A percentile compares a stretch with the other conserved stretches of the same genome.
phyloP scores from a whole-genome alignment of 257 asterid species.

The Salvia miltiorrhiza region DNA sequence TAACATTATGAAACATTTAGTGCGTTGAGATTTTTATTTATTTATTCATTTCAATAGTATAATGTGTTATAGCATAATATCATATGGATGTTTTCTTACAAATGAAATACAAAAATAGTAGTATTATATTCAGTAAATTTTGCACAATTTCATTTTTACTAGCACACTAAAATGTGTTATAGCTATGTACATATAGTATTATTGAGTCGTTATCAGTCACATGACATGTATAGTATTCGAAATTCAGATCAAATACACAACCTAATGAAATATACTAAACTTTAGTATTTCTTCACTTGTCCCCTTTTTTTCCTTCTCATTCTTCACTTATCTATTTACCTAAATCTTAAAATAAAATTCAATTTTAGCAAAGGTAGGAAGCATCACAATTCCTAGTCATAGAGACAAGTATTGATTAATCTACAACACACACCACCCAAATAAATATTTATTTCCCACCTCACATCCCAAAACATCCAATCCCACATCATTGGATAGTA shows the following conservation, averaged over 20 bases:
- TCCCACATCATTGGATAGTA: constrained; percentile 44
- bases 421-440: background rate
- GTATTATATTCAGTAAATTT: too few relatives aligned
- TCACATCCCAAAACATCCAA: constrained; percentile 18
- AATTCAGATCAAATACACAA: background rate
- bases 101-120: background rate
- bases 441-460: constrained; percentile 19
- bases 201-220: too few relatives aligned
- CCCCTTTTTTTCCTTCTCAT: too few relatives aligned
- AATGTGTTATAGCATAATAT: background rate
- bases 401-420: background rate
- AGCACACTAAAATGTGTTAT: background rate
- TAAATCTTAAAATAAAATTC: too few relatives aligned
- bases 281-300: too few relatives aligned
- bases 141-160: too few relatives aligned
- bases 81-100: background rate
- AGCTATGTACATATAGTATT: background rate
- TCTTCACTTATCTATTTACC: too few relatives aligned
- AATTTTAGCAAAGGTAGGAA: too few relatives aligned
- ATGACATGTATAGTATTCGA: too few relatives aligned
- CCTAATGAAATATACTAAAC: background rate
- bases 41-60: background rate
- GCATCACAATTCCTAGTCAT: too few relatives aligned
- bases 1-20: background rate
- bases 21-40: background rate